Conservation (phyloP, 2,329 filamentous ascomycete genomes). For the Orbilia blumenaviensis region DNA sequence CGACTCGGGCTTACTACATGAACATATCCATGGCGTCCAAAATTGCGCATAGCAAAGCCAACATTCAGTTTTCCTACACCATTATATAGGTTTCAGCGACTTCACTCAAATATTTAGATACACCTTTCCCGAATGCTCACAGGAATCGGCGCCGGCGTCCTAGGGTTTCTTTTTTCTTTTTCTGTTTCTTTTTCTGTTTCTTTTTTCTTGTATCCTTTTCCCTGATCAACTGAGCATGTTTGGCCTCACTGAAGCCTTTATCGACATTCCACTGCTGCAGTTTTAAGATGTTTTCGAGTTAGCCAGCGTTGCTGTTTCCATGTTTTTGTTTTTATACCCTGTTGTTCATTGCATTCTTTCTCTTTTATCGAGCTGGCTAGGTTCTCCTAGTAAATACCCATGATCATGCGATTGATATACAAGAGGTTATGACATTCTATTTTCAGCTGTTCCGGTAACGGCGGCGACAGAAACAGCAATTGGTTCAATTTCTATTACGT, state of each 20-base stretch:
- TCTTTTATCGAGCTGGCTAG: neutral
- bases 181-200: neutral
- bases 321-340: neutral
- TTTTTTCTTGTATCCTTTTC: neutral
- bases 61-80: neutral
- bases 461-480: neutral
- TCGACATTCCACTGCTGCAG: no score
- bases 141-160: neutral
- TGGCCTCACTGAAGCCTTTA: neutral
- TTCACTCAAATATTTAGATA: no score
- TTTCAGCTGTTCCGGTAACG: neutral
- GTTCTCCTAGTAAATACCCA: neutral
- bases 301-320: neutral
- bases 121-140: no score
- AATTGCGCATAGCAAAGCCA: constrained; percentile 15
- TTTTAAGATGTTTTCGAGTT: neutral
- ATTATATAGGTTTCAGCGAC: no score
- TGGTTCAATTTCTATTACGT: no score
- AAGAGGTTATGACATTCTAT: neutral
- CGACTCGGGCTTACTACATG: constrained; percentile 9
- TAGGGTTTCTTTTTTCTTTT: neutral
- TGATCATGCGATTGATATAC: neutral
- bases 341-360: no score
- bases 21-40: constrained; percentile 11
- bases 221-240: no score